Base-by-base conservation (phyloP, 1,284 basidiomycete genomes). In the Moesziomyces globuligerus region DNA sequence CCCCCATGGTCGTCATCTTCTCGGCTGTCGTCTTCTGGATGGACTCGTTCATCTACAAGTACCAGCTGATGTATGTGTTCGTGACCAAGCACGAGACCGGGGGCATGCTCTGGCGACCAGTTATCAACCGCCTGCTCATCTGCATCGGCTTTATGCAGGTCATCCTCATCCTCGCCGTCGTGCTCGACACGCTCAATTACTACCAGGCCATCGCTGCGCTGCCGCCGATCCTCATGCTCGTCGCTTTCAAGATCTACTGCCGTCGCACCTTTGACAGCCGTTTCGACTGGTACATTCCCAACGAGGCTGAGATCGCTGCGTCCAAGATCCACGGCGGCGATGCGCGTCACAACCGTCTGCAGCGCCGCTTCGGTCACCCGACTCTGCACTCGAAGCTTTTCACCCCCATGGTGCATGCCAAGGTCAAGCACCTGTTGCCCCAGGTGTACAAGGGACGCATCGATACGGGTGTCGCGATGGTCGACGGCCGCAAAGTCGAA, bases 11-110 rank as follows among this genome's bases (percentile, higher is more conserved):
- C 39, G 48, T 76, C 36, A 61, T 71, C 24, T 79, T 81, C 18
- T 68, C 64, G 3, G 76, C 76, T 13, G 66, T 66, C 38, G 58
- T 69, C 20, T 78, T 80, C 49, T 78, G 75, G 71, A 55, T 69
- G 47, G 70, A 70, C 23, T 72, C 67, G 20, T 54, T 78, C 54
- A 74, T 79, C 41, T 80, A 75, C 78, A 82, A 82, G 67, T 81
- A 83, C 49, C 81, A 82, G 69, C 70, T 82, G 17, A 75, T 81
- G 66, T 83, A 80, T 56, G 81, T 83, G 25, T 79, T 73, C 44
- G 62, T 65, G 29, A 81, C 81, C 43, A 81, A 82, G 64, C 72
- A 75, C 55, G 81, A 83, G 68, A 76, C 75, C 18, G 81, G 81
- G 38, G 81, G 81, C 20, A 72, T 78, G 47, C 60, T 83, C 32